Evolutionary conservation across 73 alveolate species (phyloP), one percentile per base, ranked within the genome.

Genomic region (Durusdinium trenchii): DNA sequence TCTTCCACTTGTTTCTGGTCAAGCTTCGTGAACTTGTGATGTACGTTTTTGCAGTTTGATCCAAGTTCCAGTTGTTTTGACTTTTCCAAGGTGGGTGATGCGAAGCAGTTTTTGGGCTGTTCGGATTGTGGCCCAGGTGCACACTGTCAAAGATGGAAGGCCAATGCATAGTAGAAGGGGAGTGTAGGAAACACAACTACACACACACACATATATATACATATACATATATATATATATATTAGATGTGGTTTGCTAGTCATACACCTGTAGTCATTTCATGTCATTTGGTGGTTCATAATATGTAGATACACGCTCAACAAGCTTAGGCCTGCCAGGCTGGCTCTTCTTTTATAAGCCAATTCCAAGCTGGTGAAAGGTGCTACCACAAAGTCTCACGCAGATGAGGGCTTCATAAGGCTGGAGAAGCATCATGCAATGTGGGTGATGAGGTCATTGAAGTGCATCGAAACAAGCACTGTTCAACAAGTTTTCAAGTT

Each of bases 41-140:
- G 12, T 32, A 9, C 38, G 20, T 9, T 54, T 12, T 54, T 54
- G 64, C 64, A 20, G 64, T 54, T 54, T 12, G 64, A 9, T 54
- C 64, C 20, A 20, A 12, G 28, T 54, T 54, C 28, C 20, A 20
- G 64, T 54, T 54, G 64, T 54, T 54, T 54, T 54, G 64, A 9
- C 64, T 12, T 20, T 54, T 38, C 82, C 50, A 9, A 89, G 96
- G 96, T 89, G 38, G 96, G 96, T 16, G 96, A 89, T 89, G 96
- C 96, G 40, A 89, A 89, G 71, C 96, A 89, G 79, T 89, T 89
- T 47, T 62, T 89, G 40, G 95, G 95, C 67, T 89, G 96, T 69
- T 54, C 79, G 30, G 76, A 62, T 69, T 89, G 96, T n/a, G 96
- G 91, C 67, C 38, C 30, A n/a, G 95, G 95, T 38, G 81, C 81